Percentiles rank a stretch among this genome's conserved stretches.
These are phyloP conservation scores for Botrytis medusae DNA, from an alignment of 2,329 filamentous ascomycete species.

Conservation along the genomic window DNA sequence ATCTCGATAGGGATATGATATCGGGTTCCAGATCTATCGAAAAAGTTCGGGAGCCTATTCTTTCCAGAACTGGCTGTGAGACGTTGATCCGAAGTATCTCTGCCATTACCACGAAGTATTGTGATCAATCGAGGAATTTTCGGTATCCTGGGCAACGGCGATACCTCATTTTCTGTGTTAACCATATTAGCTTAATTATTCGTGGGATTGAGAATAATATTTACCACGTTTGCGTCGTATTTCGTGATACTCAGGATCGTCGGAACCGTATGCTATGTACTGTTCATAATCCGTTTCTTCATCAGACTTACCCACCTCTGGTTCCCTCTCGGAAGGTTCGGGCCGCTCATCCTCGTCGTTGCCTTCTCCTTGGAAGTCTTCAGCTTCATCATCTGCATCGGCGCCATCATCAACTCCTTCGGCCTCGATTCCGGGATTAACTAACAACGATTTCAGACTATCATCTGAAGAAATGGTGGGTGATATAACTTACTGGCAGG, in stretches of 20 bases:
- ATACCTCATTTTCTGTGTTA: not conserved
- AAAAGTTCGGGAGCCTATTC: not conserved
- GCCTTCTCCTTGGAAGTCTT: no score
- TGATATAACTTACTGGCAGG: not conserved
- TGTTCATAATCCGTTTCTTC: not conserved
- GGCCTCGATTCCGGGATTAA: no score
- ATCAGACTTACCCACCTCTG: not conserved
- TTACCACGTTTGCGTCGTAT: not conserved
- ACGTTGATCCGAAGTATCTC: not conserved
- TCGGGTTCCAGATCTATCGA: not conserved
- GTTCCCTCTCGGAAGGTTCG: no score
- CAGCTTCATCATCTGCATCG: not conserved
- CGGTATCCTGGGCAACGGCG: not conserved
- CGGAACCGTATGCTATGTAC: not conserved
- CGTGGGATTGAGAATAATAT: not conserved
- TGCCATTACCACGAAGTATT: not conserved
- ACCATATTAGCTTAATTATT: not conserved
- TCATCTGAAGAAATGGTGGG: not conserved
- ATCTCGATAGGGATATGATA: not conserved
- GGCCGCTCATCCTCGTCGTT: not conserved
- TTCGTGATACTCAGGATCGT: not conserved
- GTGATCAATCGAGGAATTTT: not conserved
- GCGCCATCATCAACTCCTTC: not conserved
- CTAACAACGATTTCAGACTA: not conserved
- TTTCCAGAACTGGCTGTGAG: not conserved